These are phyloP conservation scores for Coprinellus micaceus DNA, from an alignment of 768 basidiomycete genomes.

Conservation along the genomic window DNA sequence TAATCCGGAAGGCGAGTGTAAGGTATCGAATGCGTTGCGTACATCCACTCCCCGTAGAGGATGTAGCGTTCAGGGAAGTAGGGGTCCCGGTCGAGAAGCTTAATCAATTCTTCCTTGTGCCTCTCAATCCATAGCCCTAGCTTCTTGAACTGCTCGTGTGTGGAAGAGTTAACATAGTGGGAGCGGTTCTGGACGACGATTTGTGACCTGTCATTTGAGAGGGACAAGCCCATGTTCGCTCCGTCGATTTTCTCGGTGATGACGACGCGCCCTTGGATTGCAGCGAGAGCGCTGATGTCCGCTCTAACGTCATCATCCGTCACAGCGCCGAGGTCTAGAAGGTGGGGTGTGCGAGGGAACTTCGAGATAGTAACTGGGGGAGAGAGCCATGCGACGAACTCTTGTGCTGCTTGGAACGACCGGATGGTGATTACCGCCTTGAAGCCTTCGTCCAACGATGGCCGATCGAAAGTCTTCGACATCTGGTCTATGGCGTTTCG, in stretches of 20 bases:
- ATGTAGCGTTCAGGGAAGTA: slow-evolving; percentile 56
- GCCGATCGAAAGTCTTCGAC: slow-evolving; percentile 40
- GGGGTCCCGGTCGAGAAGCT: slow-evolving; percentile 44
- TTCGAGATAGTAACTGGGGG: slow-evolving; percentile 39
- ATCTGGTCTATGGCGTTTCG: slow-evolving; percentile 55
- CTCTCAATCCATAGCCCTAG: slow-evolving; percentile 52
- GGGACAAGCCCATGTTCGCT: slow-evolving; percentile 63
- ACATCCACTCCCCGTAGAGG: slow-evolving; percentile 63
- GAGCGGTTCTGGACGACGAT: slow-evolving; percentile 61
- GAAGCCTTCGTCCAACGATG: slow-evolving; percentile 51
- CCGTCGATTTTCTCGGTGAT: slow-evolving; percentile 67
- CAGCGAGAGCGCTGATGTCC: slow-evolving; percentile 17
- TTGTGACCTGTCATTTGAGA: slow-evolving; percentile 41
- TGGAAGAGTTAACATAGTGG: slow-evolving; percentile 50
- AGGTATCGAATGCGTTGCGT: slow-evolving; percentile 56
- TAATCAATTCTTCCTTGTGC: slow-evolving; percentile 41
- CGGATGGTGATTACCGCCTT: slow-evolving; percentile 43
- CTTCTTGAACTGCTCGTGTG: slow-evolving; percentile 61
- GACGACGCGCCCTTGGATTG: slow-evolving; percentile 31
- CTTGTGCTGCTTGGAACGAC: slow-evolving; percentile 49
- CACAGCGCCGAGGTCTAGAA: slow-evolving; percentile 55
- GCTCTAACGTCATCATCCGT: slow-evolving; percentile 50
- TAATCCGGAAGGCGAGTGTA: slow-evolving; percentile 52
- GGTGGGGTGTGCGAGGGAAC: slow-evolving; percentile 59
- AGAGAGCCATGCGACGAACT: slow-evolving; percentile 43